Percentiles rank a stretch among this genome's conserved stretches.
phyloP scores from a whole-genome alignment of 805 yeast genomes.

The Metschnikowia bowlesiae region DNA sequence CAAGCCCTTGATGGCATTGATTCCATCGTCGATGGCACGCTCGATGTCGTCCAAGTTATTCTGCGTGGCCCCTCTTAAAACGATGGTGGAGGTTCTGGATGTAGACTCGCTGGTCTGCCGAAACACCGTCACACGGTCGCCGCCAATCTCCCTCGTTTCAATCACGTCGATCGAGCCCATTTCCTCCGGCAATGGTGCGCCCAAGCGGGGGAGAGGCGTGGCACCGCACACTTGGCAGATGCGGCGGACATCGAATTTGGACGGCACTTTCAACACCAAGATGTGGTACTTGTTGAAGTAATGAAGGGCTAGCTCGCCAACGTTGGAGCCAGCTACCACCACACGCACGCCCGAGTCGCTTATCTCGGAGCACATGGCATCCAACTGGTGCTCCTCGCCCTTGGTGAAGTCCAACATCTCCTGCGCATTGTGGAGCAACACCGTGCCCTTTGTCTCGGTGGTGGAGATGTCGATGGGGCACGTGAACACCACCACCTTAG shows the following conservation, averaged over 20 bases:
- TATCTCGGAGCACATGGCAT: constrained; percentile 76
- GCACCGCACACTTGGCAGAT: constrained; percentile 96
- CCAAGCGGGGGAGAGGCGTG: constrained; percentile 88
- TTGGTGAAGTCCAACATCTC: constrained; percentile 95
- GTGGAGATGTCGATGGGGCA: constrained; percentile 92
- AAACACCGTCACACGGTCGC: constrained; percentile 93
- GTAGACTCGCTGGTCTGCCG: constrained; percentile 68
- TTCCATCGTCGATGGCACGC: constrained; percentile 97
- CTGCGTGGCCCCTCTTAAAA: constrained; percentile 94
- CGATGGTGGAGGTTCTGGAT: constrained; percentile 78
- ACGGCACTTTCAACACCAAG: constrained; percentile 81
- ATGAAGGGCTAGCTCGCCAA: constrained; percentile 91
- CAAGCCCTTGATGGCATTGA: constrained; percentile 83
- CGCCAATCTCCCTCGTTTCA: constrained; percentile 92
- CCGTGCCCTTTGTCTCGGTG: constrained; percentile 99
- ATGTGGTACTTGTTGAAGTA: constrained; percentile 84
- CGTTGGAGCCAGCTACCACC: constrained; percentile 88
- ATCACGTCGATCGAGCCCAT: constrained; percentile 84
- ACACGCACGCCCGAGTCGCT: constrained; percentile 81
- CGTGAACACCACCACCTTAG: constrained; percentile 89
- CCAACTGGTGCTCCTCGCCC: constrained; percentile 94
- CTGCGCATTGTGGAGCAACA: constrained; percentile 88
- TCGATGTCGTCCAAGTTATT: constrained; percentile 91
- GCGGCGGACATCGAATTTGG: constrained; percentile 92
- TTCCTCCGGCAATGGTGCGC: constrained; percentile 94